phyloP scores from a whole-genome alignment of 345 rosid genomes.

The Citrus medica region DNA sequence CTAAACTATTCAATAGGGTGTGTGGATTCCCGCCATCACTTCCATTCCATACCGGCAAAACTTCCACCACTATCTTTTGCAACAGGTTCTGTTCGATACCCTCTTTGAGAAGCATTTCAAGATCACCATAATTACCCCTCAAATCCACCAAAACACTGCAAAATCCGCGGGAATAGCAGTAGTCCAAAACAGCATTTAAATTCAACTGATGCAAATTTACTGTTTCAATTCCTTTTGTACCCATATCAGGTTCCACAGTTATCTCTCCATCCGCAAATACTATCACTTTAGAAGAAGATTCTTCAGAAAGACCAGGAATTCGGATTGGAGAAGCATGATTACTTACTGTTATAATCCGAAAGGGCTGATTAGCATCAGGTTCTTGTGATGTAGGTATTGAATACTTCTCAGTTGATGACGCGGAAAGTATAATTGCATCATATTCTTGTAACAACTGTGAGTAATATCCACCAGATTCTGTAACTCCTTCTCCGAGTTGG shows the following conservation, averaged over 20 bases:
- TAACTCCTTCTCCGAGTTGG: slow-evolving; percentile 63
- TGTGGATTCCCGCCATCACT: slow-evolving; percentile 11
- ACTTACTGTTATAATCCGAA: slow-evolving; percentile 39
- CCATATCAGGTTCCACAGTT: slow-evolving; percentile 25
- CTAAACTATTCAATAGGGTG: slow-evolving; percentile 26
- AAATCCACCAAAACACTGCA: slow-evolving; percentile 65
- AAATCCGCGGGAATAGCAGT: slow-evolving; percentile 47
- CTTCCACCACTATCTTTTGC: slow-evolving; percentile 57
- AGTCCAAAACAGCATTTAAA: slow-evolving; percentile 46
- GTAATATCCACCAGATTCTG: slow-evolving; percentile 61
- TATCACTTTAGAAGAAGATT: slow-evolving; percentile 33
- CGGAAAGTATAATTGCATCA: slow-evolving; percentile 59
- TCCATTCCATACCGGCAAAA: slow-evolving; percentile 57
- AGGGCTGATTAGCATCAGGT: slow-evolving; percentile 61
- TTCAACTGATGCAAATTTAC: slow-evolving; percentile 42
- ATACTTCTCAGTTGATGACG: slow-evolving; percentile 34
- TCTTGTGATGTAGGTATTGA: slow-evolving; percentile 49
- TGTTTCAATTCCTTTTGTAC: slow-evolving; percentile 36
- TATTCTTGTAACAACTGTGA: slow-evolving; percentile 66
- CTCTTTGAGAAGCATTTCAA: slow-evolving; percentile 51
- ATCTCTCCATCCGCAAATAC: slow-evolving; percentile 36
- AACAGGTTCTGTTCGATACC: slow-evolving; percentile 43
- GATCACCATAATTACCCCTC: slow-evolving; percentile 45
- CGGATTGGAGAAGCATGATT: slow-evolving; percentile 23
- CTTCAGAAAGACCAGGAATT: slow-evolving; percentile 25